A percentile compares a stretch with the other conserved stretches of the same genome.
Conservation (phyloP, 768 basidiomycete species). For the Holtermanniella nyarrowii region DNA sequence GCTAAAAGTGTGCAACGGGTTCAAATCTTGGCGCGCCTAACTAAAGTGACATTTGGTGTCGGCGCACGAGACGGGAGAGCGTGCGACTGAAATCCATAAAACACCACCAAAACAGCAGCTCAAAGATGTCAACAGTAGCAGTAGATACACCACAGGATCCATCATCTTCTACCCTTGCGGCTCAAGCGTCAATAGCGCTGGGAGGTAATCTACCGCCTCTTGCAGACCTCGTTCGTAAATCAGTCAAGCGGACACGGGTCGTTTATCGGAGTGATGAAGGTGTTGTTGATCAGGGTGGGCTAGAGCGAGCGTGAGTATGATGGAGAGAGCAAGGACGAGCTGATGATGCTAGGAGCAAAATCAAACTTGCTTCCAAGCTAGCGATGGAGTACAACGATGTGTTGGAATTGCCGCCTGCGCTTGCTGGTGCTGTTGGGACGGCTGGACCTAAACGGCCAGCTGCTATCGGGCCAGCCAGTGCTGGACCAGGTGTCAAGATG, state of each 20-base stretch:
- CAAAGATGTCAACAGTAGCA: too few species aligned
- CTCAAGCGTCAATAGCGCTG: background rate
- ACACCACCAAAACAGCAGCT: too few species aligned
- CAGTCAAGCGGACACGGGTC: conserved; percentile 36
- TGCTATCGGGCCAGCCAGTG: conserved; percentile 7
- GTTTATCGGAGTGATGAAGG: conserved; percentile 28
- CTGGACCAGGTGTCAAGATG: conserved; percentile 36
- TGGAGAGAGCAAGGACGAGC: background rate
- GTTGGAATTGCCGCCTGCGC: conserved; percentile 68
- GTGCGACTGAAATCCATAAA: too few species aligned
- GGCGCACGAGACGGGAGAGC: too few species aligned
- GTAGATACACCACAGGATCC: background rate
- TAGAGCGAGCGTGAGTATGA: conserved; percentile 31
- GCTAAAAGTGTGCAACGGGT: too few species aligned
- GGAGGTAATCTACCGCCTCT: conserved; percentile 24
- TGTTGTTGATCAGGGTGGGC: conserved; percentile 28
- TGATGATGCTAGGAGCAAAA: conserved; percentile 27
- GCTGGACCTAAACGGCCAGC: conserved; percentile 61
- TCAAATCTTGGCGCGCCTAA: too few species aligned
- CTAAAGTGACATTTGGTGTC: too few species aligned
- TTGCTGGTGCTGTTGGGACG: conserved; percentile 50
- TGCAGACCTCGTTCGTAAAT: conserved; percentile 31
- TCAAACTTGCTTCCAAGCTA: conserved; percentile 65
- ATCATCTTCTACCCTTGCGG: background rate
- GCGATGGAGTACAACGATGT: conserved; percentile 79